Conservation (phyloP, 1,284 basidiomycete genomes). For the Leccinum solheimii region DNA sequence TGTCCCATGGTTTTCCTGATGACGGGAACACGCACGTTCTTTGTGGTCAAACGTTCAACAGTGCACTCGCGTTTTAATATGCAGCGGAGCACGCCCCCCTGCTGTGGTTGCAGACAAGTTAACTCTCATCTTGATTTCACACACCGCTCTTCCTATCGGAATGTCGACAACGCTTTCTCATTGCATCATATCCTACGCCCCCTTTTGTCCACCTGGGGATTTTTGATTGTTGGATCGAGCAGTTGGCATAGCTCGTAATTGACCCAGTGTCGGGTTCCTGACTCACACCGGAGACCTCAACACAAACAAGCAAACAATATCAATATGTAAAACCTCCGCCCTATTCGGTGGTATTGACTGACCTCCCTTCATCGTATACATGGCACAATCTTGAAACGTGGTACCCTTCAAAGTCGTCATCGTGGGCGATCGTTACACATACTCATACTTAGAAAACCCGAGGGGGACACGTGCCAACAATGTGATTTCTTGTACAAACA, state of each 20-base stretch:
- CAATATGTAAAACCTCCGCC: background rate
- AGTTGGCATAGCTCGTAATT: background rate
- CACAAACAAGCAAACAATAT: constrained; percentile 8
- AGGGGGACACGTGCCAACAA: constrained; percentile 39
- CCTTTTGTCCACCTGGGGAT: constrained; percentile 12
- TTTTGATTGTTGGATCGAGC: constrained; percentile 23
- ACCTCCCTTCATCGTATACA: background rate
- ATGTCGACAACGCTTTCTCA: background rate
- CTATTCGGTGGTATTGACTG: background rate
- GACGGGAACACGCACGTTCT: background rate
- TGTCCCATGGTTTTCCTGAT: too few species aligned
- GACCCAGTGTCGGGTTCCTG: constrained; percentile 13
- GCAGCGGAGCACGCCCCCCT: background rate
- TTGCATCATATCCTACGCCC: background rate
- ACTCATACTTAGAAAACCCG: constrained; percentile 39
- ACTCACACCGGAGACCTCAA: background rate
- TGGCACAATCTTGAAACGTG: constrained; percentile 40
- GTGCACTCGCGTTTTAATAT: background rate
- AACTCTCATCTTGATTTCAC: background rate
- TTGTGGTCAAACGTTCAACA: background rate
- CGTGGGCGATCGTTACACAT: constrained; percentile 33
- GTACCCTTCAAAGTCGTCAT: constrained; percentile 32
- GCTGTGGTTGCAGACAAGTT: background rate
- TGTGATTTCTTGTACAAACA: constrained; percentile 33
- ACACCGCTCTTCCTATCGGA: background rate